phyloP scores from a whole-genome alignment of 2,329 filamentous ascomycete genomes.

The Emmonsiellopsis sp. region DNA sequence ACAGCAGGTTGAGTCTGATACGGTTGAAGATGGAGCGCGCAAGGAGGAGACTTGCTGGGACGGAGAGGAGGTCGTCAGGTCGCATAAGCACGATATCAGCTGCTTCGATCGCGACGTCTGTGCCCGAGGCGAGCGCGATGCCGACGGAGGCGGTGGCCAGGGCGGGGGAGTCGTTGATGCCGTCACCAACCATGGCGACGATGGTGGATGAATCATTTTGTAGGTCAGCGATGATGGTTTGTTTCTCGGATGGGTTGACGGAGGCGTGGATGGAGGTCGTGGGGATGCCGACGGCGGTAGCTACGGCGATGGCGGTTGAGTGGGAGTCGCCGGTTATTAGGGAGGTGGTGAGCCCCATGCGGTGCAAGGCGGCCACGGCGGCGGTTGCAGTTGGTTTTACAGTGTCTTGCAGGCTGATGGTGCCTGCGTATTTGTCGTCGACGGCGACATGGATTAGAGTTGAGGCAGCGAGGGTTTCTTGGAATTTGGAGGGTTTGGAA shows the following conservation, averaged over 20 bases:
- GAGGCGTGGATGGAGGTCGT: conserved; percentile 68
- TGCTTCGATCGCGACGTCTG: conserved; percentile 95
- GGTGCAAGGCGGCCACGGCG: conserved; percentile 69
- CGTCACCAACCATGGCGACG: conserved; percentile 95
- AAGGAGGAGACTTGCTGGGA: conserved; percentile 77
- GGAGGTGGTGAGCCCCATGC: conserved; percentile 76
- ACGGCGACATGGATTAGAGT: conserved; percentile 91
- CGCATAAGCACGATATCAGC: conserved; percentile 95
- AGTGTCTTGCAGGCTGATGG: conserved; percentile 75
- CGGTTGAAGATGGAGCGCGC: conserved; percentile 76
- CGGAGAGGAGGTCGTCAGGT: conserved; percentile 79
- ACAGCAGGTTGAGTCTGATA: conserved; percentile 87
- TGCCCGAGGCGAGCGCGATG: conserved; percentile 85
- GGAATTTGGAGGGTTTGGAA: conserved; percentile 12
- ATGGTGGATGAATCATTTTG: conserved; percentile 66
- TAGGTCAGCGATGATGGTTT: conserved; percentile 68
- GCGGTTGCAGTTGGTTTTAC: conserved; percentile 81
- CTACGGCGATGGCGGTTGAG: conserved; percentile 75
- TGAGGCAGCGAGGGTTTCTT: conserved; percentile 19
- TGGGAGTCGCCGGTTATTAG: conserved; percentile 91
- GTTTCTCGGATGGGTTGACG: conserved; percentile 87
- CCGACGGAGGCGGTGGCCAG: conserved; percentile 87
- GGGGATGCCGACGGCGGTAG: conserved; percentile 70
- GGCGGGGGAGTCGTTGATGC: conserved; percentile 96
- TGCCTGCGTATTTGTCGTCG: conserved; percentile 68